Evolutionary conservation across 441 rosid species (phyloP).

Genomic region (Brassica hybrid): DNA sequence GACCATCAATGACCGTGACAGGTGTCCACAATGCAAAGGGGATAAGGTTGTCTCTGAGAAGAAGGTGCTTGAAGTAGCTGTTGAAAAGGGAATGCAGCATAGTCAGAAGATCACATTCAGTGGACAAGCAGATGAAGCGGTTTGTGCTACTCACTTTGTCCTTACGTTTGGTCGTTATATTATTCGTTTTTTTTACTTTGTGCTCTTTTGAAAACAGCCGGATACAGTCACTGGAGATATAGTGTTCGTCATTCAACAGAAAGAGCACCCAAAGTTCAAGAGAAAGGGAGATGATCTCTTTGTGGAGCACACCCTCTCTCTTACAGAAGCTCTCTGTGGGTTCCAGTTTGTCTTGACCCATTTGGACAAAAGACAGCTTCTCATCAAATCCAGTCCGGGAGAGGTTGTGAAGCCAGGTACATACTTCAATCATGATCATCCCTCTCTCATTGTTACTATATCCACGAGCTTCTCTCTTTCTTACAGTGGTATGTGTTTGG

Average conservation of each 20-base stretch:
- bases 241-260: conserved; percentile 79
- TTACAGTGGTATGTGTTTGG: not conserved
- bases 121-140: conserved; percentile 91
- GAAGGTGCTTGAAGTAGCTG: conserved; percentile 76
- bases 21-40: conserved; percentile 75
- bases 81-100: conserved; percentile 80
- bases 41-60: conserved; percentile 76
- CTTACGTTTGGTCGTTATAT: not conserved
- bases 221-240: conserved; percentile 78
- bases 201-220: conserved; percentile 59
- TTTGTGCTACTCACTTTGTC: too few relatives aligned
- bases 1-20: conserved; percentile 60
- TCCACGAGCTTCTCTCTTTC: not conserved
- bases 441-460: not conserved
- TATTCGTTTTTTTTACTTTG: not conserved
- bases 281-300: conserved; percentile 78
- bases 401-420: conserved; percentile 87
- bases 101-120: conserved; percentile 83
- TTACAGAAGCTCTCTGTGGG: conserved; percentile 79
- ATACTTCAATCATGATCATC: too few relatives aligned
- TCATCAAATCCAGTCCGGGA: conserved; percentile 72
- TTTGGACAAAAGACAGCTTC: conserved; percentile 78
- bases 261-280: conserved; percentile 81
- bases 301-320: conserved; percentile 66
- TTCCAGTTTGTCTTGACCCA: conserved; percentile 73